Evolutionary conservation across 306 rosid species (phyloP), one percentile per base, ranked within the genome.

Genomic region (Herpetospermum pedunculosum): DNA sequence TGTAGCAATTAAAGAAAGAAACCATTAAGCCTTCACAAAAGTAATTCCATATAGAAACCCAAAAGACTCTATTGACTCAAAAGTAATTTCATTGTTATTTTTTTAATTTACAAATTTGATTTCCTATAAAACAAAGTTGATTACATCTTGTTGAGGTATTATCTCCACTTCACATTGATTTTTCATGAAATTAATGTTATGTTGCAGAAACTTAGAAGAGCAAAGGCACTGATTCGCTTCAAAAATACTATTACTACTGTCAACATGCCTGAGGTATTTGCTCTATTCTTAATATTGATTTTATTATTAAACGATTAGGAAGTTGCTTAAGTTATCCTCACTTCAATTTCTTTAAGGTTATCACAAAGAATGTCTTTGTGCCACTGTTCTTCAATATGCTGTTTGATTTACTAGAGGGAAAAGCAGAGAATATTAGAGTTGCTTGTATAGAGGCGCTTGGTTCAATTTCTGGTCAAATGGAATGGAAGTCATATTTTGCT

Each of bases 401-500:
- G 71, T 84, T 88, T 77, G 94, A 94, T 78, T 86, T 76, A 78
- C 87, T 76, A 70, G 88, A 91, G 52, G 94, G 80, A 68, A 89
- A 83, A 52, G 90, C 85, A 25, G 97, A 91, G 62, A 83, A 94
- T 82, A 35, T 94, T 55, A 91, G 86, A 89, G 84, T 81, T 79
- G 90, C 92, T 46, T 94, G 98, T 76, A 83, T 94, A 43, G 96
- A 91, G 82, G 91, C 96, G 47, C 80, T 94, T 76, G 91, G 92
- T 80, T 89, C 96, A 75, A 82, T 91, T 77, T 85, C 97, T 63
- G 83, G 92, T 30, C 82, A 85, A 81, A 84, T 87, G 90, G 93
- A 86, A 69, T 94, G 98, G 97, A 87, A 88, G 77, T 91, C 91
- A 75, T 91, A 91, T 78, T 88, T 86, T 80, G 77, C 84, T 49